phyloP scores from a whole-genome alignment of 1,284 basidiomycete species.

The Phylloporus sp. region DNA sequence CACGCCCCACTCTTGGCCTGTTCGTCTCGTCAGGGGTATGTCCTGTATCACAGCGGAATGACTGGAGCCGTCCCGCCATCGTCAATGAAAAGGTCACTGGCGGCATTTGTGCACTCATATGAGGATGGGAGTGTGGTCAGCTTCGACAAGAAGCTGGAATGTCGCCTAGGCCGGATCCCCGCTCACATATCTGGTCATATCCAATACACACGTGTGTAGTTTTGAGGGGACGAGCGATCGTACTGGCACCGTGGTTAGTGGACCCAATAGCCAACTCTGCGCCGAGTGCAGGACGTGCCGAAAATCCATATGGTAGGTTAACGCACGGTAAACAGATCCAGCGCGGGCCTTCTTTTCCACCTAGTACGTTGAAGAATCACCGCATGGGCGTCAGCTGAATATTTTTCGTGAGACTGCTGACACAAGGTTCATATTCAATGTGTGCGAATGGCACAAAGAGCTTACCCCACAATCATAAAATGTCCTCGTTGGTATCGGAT shows the following conservation, averaged over 20 bases:
- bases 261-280: neutral
- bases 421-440: conserved; percentile 1
- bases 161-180: conserved; percentile 11
- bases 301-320: neutral
- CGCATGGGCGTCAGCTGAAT: neutral
- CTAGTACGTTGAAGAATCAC: neutral
- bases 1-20: neutral
- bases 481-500: neutral
- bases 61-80: conserved; percentile 7
- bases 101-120: conserved; percentile 1
- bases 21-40: neutral
- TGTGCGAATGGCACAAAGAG: conserved; percentile 31
- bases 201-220: conserved; percentile 7
- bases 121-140: conserved; percentile 6
- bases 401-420: neutral
- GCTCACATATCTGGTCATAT: conserved; percentile 2
- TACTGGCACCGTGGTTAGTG: conserved; percentile 1
- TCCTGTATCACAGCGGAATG: conserved; percentile 1
- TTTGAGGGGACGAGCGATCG: neutral
- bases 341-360: neutral
- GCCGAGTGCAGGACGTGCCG: neutral
- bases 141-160: conserved; percentile 5
- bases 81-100: neutral
- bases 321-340: neutral
- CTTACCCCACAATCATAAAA: conserved; percentile 33